These are phyloP conservation scores for Colletotrichum orchidophilum DNA, from an alignment of 2,329 filamentous ascomycete species.

Conservation along the genomic window DNA sequence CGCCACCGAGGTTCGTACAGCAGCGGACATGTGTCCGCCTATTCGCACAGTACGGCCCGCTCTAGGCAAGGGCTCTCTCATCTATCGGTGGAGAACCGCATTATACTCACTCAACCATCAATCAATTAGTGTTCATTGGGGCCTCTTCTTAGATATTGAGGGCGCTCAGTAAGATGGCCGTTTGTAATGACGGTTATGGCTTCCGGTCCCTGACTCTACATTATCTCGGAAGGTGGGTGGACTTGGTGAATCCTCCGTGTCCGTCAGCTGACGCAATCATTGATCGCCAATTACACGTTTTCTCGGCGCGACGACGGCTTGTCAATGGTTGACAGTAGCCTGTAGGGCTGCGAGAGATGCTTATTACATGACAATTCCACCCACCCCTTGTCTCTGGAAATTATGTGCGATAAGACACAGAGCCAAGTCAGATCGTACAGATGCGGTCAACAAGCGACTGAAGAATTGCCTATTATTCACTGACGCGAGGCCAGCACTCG, in stretches of 20 bases:
- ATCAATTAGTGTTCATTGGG: constrained; percentile 16
- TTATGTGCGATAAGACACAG: neutral
- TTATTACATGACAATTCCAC: neutral
- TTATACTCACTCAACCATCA: neutral
- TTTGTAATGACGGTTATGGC: neutral
- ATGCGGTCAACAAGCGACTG: neutral
- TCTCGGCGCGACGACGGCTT: neutral
- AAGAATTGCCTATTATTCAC: constrained; percentile 19
- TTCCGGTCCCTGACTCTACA: neutral
- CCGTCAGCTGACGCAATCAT: neutral
- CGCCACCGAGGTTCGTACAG: neutral
- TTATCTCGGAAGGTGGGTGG: neutral
- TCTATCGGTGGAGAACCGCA: neutral
- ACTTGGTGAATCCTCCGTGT: neutral
- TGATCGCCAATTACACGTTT: neutral
- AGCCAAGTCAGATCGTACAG: constrained; percentile 3
- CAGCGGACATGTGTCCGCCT: neutral
- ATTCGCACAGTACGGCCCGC: neutral
- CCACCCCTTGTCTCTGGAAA: neutral
- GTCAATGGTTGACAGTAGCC: neutral
- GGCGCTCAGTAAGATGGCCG: neutral
- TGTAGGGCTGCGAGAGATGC: constrained; percentile 20
- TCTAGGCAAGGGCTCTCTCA: neutral
- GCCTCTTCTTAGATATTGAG: neutral
- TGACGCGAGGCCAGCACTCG: neutral